Percentiles rank a stretch among this genome's conserved stretches.
Evolutionary conservation across 2,329 filamentous ascomycete genomes (phyloP).

Genomic region (Fusarium praegraminearum): DNA sequence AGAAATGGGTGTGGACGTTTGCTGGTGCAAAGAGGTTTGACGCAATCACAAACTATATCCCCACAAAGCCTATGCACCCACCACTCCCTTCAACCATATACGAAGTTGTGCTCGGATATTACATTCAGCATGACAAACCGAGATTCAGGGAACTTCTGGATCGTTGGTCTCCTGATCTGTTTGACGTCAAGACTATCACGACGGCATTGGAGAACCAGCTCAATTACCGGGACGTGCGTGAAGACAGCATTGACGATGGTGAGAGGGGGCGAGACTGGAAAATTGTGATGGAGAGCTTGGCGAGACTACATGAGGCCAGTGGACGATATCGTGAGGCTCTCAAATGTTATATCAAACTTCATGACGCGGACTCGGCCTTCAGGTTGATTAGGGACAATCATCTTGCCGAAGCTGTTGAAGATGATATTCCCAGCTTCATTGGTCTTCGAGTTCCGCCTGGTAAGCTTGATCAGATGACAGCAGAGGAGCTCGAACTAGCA

Average conservation of each 20-base stretch:
- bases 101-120: constrained; percentile 89
- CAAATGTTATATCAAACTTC: constrained; percentile 87
- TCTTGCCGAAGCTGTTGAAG: constrained; percentile 87
- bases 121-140: constrained; percentile 81
- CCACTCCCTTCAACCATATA: constrained; percentile 86
- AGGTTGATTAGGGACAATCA: constrained; percentile 86
- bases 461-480: constrained; percentile 72
- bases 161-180: constrained; percentile 85
- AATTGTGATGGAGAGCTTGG: constrained; percentile 87
- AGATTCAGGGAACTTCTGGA: constrained; percentile 84
- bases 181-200: constrained; percentile 81
- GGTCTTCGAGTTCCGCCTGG: constrained; percentile 83
- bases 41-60: constrained; percentile 88
- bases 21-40: constrained; percentile 87
- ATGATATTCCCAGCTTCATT: constrained; percentile 91
- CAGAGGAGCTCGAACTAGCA: constrained; percentile 79
- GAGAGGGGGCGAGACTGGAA: constrained; percentile 84
- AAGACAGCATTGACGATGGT: constrained; percentile 81
- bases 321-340: constrained; percentile 87
- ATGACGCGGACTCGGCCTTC: constrained; percentile 93
- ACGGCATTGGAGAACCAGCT: constrained; percentile 86
- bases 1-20: constrained; percentile 96
- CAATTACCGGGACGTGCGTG: constrained; percentile 77
- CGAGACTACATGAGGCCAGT: constrained; percentile 84
- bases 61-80: constrained; percentile 79